Evolutionary conservation across 768 basidiomycete species (phyloP).

Genomic region (Pleurotus sapidus): DNA sequence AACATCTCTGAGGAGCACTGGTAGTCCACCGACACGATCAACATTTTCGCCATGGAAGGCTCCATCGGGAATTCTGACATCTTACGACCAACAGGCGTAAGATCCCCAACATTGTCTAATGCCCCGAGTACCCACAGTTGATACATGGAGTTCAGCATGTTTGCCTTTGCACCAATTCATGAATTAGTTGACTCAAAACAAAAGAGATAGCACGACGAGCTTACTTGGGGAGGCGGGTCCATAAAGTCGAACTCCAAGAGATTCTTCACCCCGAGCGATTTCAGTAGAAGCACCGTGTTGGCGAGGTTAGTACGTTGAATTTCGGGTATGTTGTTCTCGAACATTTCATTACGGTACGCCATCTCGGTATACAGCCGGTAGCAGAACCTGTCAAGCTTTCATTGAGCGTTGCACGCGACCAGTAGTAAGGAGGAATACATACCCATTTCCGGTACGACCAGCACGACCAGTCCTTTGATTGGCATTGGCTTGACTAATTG

Average conservation of each 20-base stretch:
- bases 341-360: conserved; percentile 95
- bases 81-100: conserved; percentile 88
- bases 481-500: conserved; percentile 98
- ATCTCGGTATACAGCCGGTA: conserved; percentile 97
- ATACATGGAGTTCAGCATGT: conserved; percentile 99
- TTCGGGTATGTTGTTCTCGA: conserved; percentile 94
- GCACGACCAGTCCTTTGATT: conserved; percentile 96
- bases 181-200: not conserved
- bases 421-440: conserved; percentile 21
- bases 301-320: conserved; percentile 98
- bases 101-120: conserved; percentile 94
- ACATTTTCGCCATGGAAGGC: conserved; percentile 98
- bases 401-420: not conserved
- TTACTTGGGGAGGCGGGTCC: conserved; percentile 99
- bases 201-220: conserved; percentile 4
- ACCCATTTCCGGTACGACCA: conserved; percentile 95
- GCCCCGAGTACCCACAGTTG: conserved; percentile 99
- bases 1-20: conserved; percentile 94
- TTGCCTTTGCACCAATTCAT: conserved; percentile 50
- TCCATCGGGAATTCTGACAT: conserved; percentile 99
- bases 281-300: conserved; percentile 92
- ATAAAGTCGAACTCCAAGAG: conserved; percentile 98
- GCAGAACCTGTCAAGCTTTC: conserved; percentile 62
- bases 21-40: conserved; percentile 93
- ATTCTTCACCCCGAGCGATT: conserved; percentile 96